Base-by-base conservation (phyloP, 2,329 filamentous ascomycete genomes). In the Phialophora tarda region DNA sequence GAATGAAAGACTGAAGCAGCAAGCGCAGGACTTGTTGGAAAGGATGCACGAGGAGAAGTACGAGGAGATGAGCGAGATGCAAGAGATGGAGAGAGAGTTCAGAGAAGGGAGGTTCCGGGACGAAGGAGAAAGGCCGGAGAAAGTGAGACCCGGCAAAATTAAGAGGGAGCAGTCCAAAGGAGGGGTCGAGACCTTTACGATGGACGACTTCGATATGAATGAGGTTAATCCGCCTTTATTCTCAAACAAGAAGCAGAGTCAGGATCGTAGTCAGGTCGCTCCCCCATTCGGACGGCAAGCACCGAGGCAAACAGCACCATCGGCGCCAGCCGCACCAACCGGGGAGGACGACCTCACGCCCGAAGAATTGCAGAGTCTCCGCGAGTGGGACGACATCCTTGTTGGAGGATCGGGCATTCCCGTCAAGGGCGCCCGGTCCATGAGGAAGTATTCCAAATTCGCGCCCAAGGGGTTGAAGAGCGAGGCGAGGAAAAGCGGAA, bases 101-200 rank as follows among this genome's bases (percentile, higher is more conserved):
- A 38, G 54, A 5, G 64, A 63, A n/a, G 63, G 64, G 5, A 56
- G 50, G 21, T 47, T 62, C 23, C 17, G 24, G 10, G 34, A 44
- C 30, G 55, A 57, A 23, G 59, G n/a, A 41, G 41, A 62, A 14
- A 47, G 48, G 82, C 78, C 1, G 86, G 88, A 75, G 0, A 78
- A 55, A 66, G 89, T 89, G 5, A 82, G 79, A 0, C 82, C 62
- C 0, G 82, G 81, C 0, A 85, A 83, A 0, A 82, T 76, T 0
- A 85, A 59, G 0, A 84, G 82, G 0, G 85, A 83, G 0, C 85
- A 58, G 2, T 56, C 50, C 2, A 24, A 59, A n/a, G 23, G 26
- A 23, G 59, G 53, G 50, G 44, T 68, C 21, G 65, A 68, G n/a
- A 62, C 47, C 32, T 70, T 70, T 41, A 63, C 51, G 3, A 64